Conservation (phyloP, 371 early-diverging fungal genomes). For the Mortierella sp. region DNA sequence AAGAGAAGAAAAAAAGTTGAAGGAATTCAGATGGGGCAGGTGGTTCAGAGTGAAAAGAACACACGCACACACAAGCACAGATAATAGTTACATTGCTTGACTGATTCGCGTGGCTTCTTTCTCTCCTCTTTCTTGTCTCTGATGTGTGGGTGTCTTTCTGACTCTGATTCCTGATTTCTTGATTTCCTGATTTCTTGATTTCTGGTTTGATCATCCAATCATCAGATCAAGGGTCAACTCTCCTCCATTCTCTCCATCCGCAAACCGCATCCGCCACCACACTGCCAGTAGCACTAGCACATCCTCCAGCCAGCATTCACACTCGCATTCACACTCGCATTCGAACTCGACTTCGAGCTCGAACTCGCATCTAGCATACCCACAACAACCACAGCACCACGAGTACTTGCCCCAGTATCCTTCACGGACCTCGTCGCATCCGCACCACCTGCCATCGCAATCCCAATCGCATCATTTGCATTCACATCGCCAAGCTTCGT, state of each 20-base stretch:
- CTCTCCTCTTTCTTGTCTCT: neutral
- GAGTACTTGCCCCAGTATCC: slow-evolving; percentile 15
- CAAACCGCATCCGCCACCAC: neutral
- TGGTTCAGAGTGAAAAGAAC: no score
- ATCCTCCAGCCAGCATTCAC: no score
- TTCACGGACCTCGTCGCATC: slow-evolving; percentile 5
- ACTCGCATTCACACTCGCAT: no score
- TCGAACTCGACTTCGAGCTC: no score
- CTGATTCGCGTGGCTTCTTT: neutral
- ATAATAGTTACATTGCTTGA: no score
- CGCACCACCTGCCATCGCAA: no score
- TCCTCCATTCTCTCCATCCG: neutral
- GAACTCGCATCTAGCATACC: no score
- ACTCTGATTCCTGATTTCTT: neutral
- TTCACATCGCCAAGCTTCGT: neutral
- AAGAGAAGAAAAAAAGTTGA: no score
- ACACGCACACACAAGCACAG: no score
- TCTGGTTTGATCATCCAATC: neutral
- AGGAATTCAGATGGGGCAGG: no score
- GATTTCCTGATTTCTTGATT: neutral
- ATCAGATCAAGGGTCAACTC: slow-evolving; percentile 11
- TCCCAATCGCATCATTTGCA: neutral
- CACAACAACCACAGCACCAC: slow-evolving; percentile 5
- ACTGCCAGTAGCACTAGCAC: neutral
- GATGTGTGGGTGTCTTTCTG: no score